Base-by-base conservation (phyloP, 1,139 yeast genomes). In the Eremothecium sinecaudum region DNA sequence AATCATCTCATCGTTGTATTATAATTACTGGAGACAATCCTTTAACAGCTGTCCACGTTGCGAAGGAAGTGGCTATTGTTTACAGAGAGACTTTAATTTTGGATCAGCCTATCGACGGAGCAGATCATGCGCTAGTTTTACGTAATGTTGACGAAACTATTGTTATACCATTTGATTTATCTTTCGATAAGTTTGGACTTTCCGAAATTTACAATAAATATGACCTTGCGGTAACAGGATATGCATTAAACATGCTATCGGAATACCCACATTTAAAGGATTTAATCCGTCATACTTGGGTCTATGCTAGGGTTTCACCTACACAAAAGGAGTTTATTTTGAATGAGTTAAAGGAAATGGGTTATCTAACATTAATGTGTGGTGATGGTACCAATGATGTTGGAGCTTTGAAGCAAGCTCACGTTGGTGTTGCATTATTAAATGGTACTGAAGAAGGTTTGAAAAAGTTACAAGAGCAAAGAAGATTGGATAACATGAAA, bases 371-470 rank as follows among this genome's bases (percentile, higher is more conserved):
- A 21, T 71, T 92, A 50, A 90, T 90, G 99, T 90, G 98, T 64
- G 99, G 99, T 68, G 99, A 90, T 63, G 99, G 99, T 63, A 90
- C 99, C 21, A 90, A 90, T 58, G 99, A 90, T 67, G 98, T 90
- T 37, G 99, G 99, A 61, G 99, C 99, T 36, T 73, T 90, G 63
- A 92, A 90, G 61, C 97, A 90, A 65, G 97, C 99, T 6, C 95
- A 90, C 54, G 79, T 90, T 56, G 98, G 98, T 66, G 87, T 90
- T 55, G 99, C 99, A 11, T 67, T 90, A 47, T 71, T 92, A 58
- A 92, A 92, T 54, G 99, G 97, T 64, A 86, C 98, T 38, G 95
- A 83, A 58, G 96, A 82, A 41, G 84, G 94, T 36, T 68, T 92
- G 75, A 81, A 81, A 62, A 84, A 86, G 61, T 73, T 87, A 45